phyloP scores from a whole-genome alignment of 805 yeast genomes.

The Yamadazyma akitaensis region DNA sequence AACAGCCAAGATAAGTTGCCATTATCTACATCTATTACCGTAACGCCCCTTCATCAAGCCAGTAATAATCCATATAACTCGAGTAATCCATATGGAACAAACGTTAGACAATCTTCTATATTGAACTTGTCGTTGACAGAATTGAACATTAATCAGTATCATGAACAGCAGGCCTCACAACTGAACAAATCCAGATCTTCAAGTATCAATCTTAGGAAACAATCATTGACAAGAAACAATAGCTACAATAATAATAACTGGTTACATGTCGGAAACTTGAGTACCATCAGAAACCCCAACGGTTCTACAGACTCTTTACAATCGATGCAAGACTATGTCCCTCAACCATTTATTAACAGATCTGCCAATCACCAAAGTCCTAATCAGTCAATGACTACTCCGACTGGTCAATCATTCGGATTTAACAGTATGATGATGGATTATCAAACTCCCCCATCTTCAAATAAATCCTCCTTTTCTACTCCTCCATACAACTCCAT shows the following conservation, averaged over 20 bases:
- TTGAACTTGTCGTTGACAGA: constrained; percentile 41
- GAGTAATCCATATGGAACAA: constrained; percentile 12
- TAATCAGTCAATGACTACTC: constrained; percentile 7
- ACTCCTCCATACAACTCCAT: constrained; percentile 10
- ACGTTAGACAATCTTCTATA: constrained; percentile 35
- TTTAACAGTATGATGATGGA: constrained; percentile 40
- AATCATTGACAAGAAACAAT: constrained; percentile 42
- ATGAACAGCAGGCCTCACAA: constrained; percentile 13
- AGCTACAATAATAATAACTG: constrained; percentile 32
- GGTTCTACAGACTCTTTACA: constrained; percentile 41
- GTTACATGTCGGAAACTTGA: constrained; percentile 44
- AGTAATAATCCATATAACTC: constrained; percentile 3
- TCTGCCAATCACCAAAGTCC: constrained; percentile 19
- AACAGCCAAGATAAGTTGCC: constrained; percentile 19
- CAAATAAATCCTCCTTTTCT: constrained; percentile 30
- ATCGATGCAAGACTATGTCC: constrained; percentile 43
- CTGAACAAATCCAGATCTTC: constrained; percentile 31
- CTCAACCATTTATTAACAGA: constrained; percentile 36
- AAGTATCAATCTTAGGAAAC: constrained; percentile 38
- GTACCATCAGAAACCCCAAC: constrained; percentile 23
- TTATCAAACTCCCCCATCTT: constrained; percentile 38
- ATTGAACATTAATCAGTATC: constrained; percentile 32
- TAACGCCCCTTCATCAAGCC: constrained; percentile 13
- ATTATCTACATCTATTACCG: constrained; percentile 21
- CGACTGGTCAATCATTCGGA: constrained; percentile 15